phyloP scores from a whole-genome alignment of 2,329 filamentous ascomycete species.

The Fusarium pseudonygamai region DNA sequence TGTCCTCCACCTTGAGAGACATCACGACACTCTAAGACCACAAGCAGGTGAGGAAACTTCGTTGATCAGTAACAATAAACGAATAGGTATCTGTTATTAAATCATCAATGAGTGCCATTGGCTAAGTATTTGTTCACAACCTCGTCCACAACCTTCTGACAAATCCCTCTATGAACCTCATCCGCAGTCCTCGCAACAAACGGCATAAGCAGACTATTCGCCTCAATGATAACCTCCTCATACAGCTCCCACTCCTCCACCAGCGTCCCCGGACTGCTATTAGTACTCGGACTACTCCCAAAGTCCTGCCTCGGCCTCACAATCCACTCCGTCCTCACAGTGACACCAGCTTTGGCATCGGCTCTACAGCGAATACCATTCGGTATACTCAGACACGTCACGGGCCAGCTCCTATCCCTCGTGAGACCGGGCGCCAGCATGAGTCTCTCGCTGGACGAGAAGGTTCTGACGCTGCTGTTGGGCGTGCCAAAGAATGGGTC shows the following conservation, averaged over 20 bases:
- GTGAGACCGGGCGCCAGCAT: slow-evolving; percentile 9
- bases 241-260: slow-evolving; percentile 27
- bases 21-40: fast-evolving
- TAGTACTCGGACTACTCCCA: slow-evolving; percentile 2
- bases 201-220: slow-evolving; percentile 25
- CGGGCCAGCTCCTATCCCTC: slow-evolving; percentile 19
- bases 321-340: slow-evolving; percentile 23
- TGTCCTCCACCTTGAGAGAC: neutral
- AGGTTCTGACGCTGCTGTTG: slow-evolving; percentile 15
- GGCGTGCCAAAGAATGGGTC: slow-evolving; percentile 26
- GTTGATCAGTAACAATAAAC: neutral
- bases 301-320: slow-evolving; percentile 13
- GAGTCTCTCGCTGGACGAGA: neutral
- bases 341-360: slow-evolving; percentile 17
- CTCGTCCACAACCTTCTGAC: slow-evolving; percentile 19
- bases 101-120: neutral
- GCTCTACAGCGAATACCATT: slow-evolving; percentile 24
- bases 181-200: slow-evolving; percentile 22
- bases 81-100: neutral
- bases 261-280: slow-evolving; percentile 9
- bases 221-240: slow-evolving; percentile 20
- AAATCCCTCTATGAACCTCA: slow-evolving; percentile 10
- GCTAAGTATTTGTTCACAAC: slow-evolving; percentile 4
- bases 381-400: slow-evolving; percentile 20
- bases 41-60: fast-evolving